These are phyloP conservation scores for Stenocarpella maydis DNA, from an alignment of 2,329 filamentous ascomycete species.

Conservation along the genomic window DNA sequence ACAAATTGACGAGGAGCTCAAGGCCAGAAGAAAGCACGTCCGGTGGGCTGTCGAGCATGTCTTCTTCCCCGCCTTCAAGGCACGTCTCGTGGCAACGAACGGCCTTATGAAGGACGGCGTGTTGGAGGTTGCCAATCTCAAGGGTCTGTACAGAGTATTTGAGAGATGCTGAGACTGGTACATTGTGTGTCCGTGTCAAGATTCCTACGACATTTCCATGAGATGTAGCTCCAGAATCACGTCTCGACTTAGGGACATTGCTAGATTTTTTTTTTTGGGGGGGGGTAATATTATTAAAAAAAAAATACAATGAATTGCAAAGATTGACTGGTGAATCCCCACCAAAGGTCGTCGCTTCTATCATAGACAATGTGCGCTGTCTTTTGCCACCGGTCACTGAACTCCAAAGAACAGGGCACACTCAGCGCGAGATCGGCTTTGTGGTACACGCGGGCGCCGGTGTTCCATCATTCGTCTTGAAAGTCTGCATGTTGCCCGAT, in stretches of 20 bases:
- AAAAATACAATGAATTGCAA: neutral
- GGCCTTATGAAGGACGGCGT: conserved; percentile 76
- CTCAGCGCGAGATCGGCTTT: no score
- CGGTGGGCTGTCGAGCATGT: conserved; percentile 80
- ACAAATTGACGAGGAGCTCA: conserved; percentile 59
- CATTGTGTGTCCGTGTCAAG: neutral
- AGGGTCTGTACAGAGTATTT: conserved; percentile 93
- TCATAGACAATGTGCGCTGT: neutral
- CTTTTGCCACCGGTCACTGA: neutral
- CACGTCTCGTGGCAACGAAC: conserved; percentile 82
- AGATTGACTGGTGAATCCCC: neutral
- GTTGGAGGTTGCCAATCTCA: conserved; percentile 88
- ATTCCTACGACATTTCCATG: neutral
- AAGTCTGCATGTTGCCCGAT: neutral
- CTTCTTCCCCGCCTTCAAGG: conserved; percentile 88
- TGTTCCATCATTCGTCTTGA: neutral
- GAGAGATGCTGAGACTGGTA: conserved; percentile 75
- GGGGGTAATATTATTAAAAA: no score
- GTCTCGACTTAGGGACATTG: neutral
- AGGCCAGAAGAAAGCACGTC: conserved; percentile 72
- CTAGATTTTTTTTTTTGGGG: no score
- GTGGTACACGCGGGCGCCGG: neutral
- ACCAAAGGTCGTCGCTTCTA: neutral
- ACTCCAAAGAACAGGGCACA: neutral
- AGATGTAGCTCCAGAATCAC: neutral